Conservation (phyloP, 1,284 basidiomycete species). For the Taiwanofungus camphoratus region DNA sequence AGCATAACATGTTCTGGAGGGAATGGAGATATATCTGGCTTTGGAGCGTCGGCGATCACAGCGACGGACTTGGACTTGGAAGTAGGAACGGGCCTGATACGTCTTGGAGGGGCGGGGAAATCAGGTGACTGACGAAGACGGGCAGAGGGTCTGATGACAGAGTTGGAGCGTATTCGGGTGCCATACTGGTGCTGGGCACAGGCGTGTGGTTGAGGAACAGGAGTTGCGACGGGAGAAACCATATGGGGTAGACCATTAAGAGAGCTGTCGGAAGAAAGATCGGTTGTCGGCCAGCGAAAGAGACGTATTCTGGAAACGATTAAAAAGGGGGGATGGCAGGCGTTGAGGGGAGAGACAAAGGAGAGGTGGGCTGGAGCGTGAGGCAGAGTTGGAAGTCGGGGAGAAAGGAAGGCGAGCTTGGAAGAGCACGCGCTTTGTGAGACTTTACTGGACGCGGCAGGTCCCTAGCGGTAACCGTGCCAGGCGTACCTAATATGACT, state of each 20-base stretch:
- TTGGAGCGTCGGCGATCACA: constrained; percentile 8
- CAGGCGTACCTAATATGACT: constrained; percentile 30
- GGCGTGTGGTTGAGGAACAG: constrained; percentile 19
- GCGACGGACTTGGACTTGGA: constrained; percentile 17
- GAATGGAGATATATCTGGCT: constrained; percentile 34
- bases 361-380: constrained; percentile 22
- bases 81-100: constrained; percentile 31
- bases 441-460: constrained; percentile 18
- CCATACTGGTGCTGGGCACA: constrained; percentile 39
- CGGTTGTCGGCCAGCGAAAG: constrained; percentile 38
- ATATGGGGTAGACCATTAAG: constrained; percentile 33
- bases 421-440: constrained; percentile 29
- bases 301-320: constrained; percentile 5
- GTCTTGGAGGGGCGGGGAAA: constrained; percentile 29
- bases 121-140: constrained; percentile 42
- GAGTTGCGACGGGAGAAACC: constrained; percentile 25
- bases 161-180: constrained; percentile 51
- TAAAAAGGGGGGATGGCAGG: constrained; percentile 11
- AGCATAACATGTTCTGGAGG: constrained; percentile 57
- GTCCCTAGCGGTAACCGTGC: constrained; percentile 27
- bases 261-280: constrained; percentile 21
- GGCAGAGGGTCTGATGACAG: constrained; percentile 43
- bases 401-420: constrained; percentile 28
- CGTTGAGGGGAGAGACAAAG: constrained; percentile 17
- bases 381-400: constrained; percentile 29